A percentile compares a stretch with the other conserved stretches of the same genome.
phyloP scores from a whole-genome alignment of 2,329 filamentous ascomycete species.

The Sporothrix brasiliensis region DNA sequence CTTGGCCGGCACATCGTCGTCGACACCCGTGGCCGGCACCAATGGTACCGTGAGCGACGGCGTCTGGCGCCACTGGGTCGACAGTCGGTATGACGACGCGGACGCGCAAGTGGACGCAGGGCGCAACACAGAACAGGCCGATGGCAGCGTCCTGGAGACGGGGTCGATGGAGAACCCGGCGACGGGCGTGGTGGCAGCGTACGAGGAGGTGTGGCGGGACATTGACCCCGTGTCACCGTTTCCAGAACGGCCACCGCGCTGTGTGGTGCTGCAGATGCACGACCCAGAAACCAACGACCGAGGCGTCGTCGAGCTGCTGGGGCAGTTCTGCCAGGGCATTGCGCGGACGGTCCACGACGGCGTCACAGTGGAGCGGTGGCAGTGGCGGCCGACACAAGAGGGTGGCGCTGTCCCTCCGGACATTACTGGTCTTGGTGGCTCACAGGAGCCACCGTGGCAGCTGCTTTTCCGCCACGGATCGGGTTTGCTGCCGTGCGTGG shows the following conservation, averaged over 20 bases:
- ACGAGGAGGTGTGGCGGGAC: slow-evolving; percentile 68
- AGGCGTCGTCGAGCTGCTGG: slow-evolving; percentile 59
- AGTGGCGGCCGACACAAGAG: slow-evolving; percentile 41
- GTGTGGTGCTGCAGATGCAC: slow-evolving; percentile 48
- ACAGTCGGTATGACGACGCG: slow-evolving; percentile 51
- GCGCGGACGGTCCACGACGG: slow-evolving; percentile 48
- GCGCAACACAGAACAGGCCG: slow-evolving; percentile 53
- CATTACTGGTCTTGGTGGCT: neutral
- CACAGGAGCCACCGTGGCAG: slow-evolving; percentile 17
- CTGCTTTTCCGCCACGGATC: slow-evolving; percentile 20
- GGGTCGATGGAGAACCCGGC: slow-evolving; percentile 63
- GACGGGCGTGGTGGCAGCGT: slow-evolving; percentile 54
- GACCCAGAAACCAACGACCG: slow-evolving; percentile 43
- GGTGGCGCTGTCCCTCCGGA: neutral
- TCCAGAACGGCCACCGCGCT: slow-evolving; percentile 33
- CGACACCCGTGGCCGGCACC: slow-evolving; percentile 37
- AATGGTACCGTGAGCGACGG: slow-evolving; percentile 40
- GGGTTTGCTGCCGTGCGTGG: slow-evolving; percentile 30
- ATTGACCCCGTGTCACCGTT: slow-evolving; percentile 41
- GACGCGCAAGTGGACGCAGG: slow-evolving; percentile 57
- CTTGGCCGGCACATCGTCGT: slow-evolving; percentile 60
- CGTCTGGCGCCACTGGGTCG: slow-evolving; percentile 63
- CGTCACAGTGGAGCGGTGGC: slow-evolving; percentile 60
- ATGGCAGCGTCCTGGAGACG: slow-evolving; percentile 55
- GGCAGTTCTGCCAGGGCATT: slow-evolving; percentile 60